Conservation (phyloP, 192 early-diverging fungal genomes). For the Phlyctochytrium bullatum region DNA sequence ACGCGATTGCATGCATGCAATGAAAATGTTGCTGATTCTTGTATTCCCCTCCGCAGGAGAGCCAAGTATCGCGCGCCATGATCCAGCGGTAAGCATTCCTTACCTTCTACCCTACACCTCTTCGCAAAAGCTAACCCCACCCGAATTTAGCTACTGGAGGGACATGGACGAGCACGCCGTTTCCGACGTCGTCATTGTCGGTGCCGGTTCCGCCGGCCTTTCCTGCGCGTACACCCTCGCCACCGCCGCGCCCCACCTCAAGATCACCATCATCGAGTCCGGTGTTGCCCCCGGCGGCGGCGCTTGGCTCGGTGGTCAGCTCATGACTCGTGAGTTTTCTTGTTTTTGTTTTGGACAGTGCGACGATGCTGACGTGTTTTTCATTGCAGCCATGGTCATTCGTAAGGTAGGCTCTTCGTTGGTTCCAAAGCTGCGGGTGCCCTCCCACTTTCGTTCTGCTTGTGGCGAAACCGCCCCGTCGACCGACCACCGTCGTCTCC, state of each 20-base stretch:
- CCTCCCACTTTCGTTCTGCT: constrained; percentile 1
- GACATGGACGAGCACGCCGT: constrained; percentile 64
- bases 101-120: too few species aligned
- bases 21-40: neutral
- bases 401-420: neutral
- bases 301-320: constrained; percentile 72
- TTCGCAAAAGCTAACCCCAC: too few species aligned
- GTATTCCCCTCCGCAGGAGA: constrained; percentile 7
- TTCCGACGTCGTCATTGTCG: constrained; percentile 72
- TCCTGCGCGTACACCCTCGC: constrained; percentile 65
- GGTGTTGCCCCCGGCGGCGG: constrained; percentile 71
- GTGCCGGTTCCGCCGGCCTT: constrained; percentile 68
- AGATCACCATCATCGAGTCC: constrained; percentile 69
- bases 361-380: neutral
- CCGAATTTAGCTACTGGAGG: constrained; percentile 67
- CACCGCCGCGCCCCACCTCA: constrained; percentile 58
- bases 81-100: too few species aligned
- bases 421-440: constrained; percentile 7
- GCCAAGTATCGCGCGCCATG: constrained; percentile 19
- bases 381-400: constrained; percentile 1
- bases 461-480: too few species aligned
- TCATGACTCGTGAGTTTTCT: constrained; percentile 39
- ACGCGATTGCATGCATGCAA: too few species aligned
- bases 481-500: too few species aligned
- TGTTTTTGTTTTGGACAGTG: neutral